phyloP scores from a whole-genome alignment of 2,329 filamentous ascomycete species.

The Furcasterigmium sp. region DNA sequence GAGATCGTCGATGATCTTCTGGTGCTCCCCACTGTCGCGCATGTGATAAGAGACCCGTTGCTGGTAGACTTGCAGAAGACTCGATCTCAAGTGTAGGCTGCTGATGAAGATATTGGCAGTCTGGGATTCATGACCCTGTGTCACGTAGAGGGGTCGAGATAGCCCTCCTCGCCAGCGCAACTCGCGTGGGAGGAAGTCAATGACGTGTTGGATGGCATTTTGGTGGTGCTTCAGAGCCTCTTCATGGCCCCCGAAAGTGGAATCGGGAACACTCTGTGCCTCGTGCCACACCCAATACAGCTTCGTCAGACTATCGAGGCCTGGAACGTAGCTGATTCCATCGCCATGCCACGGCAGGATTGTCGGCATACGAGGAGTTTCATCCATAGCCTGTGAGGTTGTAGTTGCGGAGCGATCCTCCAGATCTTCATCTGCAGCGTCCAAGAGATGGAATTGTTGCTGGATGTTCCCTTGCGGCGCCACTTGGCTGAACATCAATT shows the following conservation, averaged over 20 bases:
- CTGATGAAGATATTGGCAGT: slow-evolving; percentile 30
- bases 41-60: slow-evolving; percentile 5
- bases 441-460: slow-evolving; percentile 17
- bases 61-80: slow-evolving; percentile 25
- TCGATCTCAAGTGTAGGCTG: slow-evolving; percentile 28
- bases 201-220: slow-evolving; percentile 17
- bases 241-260: slow-evolving; percentile 6
- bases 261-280: slow-evolving; percentile 13
- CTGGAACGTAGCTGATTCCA: slow-evolving; percentile 23
- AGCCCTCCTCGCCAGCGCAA: slow-evolving; percentile 29
- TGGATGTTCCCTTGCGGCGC: slow-evolving; percentile 16
- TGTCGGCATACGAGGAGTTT: no score
- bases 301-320: slow-evolving; percentile 24
- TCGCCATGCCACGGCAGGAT: slow-evolving; percentile 31
- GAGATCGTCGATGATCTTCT: slow-evolving; percentile 26
- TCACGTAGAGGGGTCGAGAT: slow-evolving; percentile 20
- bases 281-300: slow-evolving; percentile 28
- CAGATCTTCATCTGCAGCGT: no score
- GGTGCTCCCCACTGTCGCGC: slow-evolving; percentile 20
- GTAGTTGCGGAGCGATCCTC: no score
- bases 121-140: slow-evolving; percentile 28
- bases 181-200: slow-evolving; percentile 25
- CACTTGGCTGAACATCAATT: slow-evolving; percentile 17
- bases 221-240: slow-evolving; percentile 11
- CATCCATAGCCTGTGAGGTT: no score